Conservation (phyloP, 208 protist species). For the Trypanosoma boissoni region DNA sequence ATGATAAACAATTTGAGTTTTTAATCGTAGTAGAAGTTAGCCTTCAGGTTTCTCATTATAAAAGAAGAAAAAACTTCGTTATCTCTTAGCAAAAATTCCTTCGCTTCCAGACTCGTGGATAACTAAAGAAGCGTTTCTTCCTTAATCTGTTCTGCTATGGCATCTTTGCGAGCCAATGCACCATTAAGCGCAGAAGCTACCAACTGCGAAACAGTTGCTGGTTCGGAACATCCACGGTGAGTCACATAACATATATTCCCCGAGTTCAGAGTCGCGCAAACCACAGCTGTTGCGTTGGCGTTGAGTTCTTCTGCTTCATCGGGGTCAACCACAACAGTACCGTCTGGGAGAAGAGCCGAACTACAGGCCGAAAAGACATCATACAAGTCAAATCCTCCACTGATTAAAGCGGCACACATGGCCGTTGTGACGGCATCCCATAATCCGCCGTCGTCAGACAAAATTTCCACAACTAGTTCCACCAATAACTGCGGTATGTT, state of each 20-base stretch:
- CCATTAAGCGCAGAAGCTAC: constrained; percentile 43
- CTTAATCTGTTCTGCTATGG: constrained; percentile 48
- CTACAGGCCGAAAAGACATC: constrained; percentile 69
- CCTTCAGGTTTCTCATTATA: too few species aligned
- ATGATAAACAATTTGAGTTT: too few species aligned
- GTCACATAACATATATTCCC: constrained; percentile 50
- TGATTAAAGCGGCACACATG: constrained; percentile 58
- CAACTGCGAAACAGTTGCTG: constrained; percentile 52
- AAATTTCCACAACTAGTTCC: constrained; percentile 69
- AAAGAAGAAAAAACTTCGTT: too few species aligned
- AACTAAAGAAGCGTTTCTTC: constrained; percentile 5
- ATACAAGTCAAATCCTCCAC: constrained; percentile 65
- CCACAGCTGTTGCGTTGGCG: constrained; percentile 39
- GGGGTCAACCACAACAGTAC: constrained; percentile 53
- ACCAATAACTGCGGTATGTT: constrained; percentile 76
- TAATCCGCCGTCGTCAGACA: constrained; percentile 64
- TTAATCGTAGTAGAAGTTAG: too few species aligned
- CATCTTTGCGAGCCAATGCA: constrained; percentile 33
- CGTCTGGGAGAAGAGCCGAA: constrained; percentile 51
- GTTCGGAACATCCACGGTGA: constrained; percentile 63
- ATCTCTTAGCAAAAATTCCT: too few species aligned
- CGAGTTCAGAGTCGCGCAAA: constrained; percentile 45
- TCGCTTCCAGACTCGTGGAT: neutral
- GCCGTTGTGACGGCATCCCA: constrained; percentile 70
- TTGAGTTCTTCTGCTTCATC: constrained; percentile 39